Percentiles rank a stretch among this genome's conserved stretches.
Conservation (phyloP, 805 yeast genomes). For the Isabelozyma rhagii region DNA sequence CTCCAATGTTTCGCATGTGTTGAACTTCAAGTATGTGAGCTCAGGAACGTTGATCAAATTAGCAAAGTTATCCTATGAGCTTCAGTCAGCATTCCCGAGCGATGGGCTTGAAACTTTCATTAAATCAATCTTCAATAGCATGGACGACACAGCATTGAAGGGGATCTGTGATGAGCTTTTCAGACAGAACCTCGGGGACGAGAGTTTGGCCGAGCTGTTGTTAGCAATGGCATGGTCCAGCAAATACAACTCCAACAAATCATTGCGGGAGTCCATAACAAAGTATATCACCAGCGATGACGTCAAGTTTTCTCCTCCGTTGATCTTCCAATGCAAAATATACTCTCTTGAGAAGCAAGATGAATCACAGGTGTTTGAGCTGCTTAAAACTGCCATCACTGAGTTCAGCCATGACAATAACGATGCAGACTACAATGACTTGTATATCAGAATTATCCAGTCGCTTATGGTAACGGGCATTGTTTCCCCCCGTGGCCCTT, state of each 20-base stretch:
- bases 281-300: slow-evolving; percentile 16
- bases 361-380: slow-evolving; percentile 1
- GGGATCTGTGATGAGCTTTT: slow-evolving; percentile 11
- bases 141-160: not conserved
- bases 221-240: slow-evolving; percentile 10
- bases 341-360: slow-evolving; percentile 1
- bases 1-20: not conserved
- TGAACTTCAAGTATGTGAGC: slow-evolving; percentile 1
- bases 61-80: slow-evolving; percentile 20
- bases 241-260: not conserved
- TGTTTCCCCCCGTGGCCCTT: slow-evolving; percentile 17
- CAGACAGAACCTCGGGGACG: slow-evolving; percentile 20
- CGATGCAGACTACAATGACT: slow-evolving; percentile 8
- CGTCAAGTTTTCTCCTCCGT: slow-evolving; percentile 15
- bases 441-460: slow-evolving; percentile 15
- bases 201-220: slow-evolving; percentile 16
- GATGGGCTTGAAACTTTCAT: not conserved
- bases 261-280: slow-evolving; percentile 7
- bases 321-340: slow-evolving; percentile 18
- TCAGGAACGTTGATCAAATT: slow-evolving; percentile 10
- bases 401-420: slow-evolving; percentile 1
- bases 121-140: not conserved
- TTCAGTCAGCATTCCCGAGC: slow-evolving; percentile 10
- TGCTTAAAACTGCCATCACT: slow-evolving; percentile 1
- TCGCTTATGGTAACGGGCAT: slow-evolving; percentile 9